These are phyloP conservation scores for Penicillium macrosclerotiorum DNA, from an alignment of 495 filamentous ascomycete genomes.

Conservation along the genomic window DNA sequence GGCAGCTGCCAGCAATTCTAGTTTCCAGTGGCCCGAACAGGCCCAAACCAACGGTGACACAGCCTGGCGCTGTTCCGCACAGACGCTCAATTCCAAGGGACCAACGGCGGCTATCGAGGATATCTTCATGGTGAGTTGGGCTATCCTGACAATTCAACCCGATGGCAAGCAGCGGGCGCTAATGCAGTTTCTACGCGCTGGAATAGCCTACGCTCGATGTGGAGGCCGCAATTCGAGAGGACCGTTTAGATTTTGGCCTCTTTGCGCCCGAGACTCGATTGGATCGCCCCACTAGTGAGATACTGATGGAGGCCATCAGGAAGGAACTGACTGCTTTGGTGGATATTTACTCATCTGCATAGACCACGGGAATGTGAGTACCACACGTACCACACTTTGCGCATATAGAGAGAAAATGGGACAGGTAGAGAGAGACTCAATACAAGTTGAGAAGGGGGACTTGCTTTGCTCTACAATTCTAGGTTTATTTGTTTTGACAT, in stretches of 20 bases:
- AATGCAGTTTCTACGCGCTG: constrained; percentile 18
- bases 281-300: constrained; percentile 15
- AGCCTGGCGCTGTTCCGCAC: constrained; percentile 5
- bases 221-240: constrained; percentile 32
- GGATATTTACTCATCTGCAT: constrained; percentile 4
- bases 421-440: neutral
- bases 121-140: constrained; percentile 21
- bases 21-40: neutral
- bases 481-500: constrained; percentile 2
- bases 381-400: neutral
- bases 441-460: too few species aligned
- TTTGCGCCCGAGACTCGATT: constrained; percentile 27
- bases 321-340: constrained; percentile 18
- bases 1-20: constrained; percentile 1
- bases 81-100: neutral
- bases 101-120: constrained; percentile 13
- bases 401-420: neutral
- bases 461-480: neutral
- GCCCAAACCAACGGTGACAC: constrained; percentile 13
- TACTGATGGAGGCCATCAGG: constrained; percentile 20
- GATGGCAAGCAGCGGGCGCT: constrained; percentile 7
- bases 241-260: constrained; percentile 32
- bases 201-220: constrained; percentile 36
- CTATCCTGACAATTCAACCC: constrained; percentile 2
- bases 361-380: neutral